These are phyloP conservation scores for Nephromyces sp. DNA, from an alignment of 169 alveolate species.

Conservation along the genomic window DNA sequence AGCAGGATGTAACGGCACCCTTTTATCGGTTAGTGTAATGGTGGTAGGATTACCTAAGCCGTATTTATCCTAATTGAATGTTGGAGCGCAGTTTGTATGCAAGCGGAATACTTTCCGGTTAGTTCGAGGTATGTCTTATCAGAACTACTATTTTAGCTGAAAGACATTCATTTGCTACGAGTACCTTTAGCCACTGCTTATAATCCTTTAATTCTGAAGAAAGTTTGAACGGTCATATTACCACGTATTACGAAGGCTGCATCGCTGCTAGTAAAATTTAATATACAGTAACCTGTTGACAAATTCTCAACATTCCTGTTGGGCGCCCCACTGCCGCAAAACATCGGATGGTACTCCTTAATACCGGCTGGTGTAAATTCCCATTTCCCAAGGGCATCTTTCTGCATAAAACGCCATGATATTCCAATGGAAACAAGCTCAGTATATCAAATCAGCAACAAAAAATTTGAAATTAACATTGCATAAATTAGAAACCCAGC, in stretches of 20 bases:
- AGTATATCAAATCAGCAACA: not conserved
- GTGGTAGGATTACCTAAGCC: not conserved
- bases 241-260: not conserved
- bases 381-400: slow-evolving; percentile 21
- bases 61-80: not conserved
- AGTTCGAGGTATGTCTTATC: not conserved
- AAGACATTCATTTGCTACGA: not conserved
- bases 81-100: not conserved
- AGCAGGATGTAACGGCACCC: not conserved
- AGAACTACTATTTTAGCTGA: not conserved
- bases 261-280: too few relatives aligned
- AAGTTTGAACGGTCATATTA: not conserved
- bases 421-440: not conserved
- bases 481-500: not conserved
- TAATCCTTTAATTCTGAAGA: not conserved
- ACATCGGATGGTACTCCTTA: slow-evolving; percentile 3
- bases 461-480: not conserved
- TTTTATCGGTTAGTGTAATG: not conserved
- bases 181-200: not conserved
- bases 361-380: not conserved
- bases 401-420: not conserved
- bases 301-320: slow-evolving; percentile 22
- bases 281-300: slow-evolving; percentile 8
- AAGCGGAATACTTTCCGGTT: not conserved
- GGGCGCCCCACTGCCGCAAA: slow-evolving; percentile 32